phyloP scores from a whole-genome alignment of 768 basidiomycete species.

The Macrolepiota fuliginosa region DNA sequence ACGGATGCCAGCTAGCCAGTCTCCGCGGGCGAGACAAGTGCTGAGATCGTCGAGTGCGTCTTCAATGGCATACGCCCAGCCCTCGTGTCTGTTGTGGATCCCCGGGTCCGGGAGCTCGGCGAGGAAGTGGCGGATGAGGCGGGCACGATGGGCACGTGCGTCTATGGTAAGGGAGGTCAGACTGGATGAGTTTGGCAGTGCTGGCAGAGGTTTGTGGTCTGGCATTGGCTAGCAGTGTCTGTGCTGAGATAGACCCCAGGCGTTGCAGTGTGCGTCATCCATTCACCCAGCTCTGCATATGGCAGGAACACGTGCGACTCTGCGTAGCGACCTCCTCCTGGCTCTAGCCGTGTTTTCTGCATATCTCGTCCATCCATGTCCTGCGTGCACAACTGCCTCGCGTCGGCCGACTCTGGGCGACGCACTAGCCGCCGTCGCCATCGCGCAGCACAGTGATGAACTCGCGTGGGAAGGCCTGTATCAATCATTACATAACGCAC shows the following conservation, averaged over 20 bases:
- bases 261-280: background rate
- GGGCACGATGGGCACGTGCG: conserved; percentile 37
- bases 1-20: conserved; percentile 48
- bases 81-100: conserved; percentile 30
- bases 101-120: conserved; percentile 31
- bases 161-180: conserved; percentile 34
- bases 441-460: background rate
- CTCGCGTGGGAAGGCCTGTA: background rate
- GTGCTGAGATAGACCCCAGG: background rate
- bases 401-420: background rate
- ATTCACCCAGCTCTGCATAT: background rate
- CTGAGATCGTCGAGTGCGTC: conserved; percentile 47
- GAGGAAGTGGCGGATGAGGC: conserved; percentile 39
- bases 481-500: background rate
- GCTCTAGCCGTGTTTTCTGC: background rate
- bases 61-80: conserved; percentile 46
- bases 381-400: background rate
- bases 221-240: conserved; percentile 19
- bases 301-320: conserved; percentile 4
- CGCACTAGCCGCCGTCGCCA: background rate
- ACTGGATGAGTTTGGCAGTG: conserved; percentile 22
- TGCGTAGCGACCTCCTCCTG: background rate
- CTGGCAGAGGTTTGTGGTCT: conserved; percentile 35
- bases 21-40: conserved; percentile 32
- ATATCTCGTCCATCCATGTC: background rate